phyloP scores from a whole-genome alignment of 2,329 filamentous ascomycete species.

The Botrytis pseudocinerea region DNA sequence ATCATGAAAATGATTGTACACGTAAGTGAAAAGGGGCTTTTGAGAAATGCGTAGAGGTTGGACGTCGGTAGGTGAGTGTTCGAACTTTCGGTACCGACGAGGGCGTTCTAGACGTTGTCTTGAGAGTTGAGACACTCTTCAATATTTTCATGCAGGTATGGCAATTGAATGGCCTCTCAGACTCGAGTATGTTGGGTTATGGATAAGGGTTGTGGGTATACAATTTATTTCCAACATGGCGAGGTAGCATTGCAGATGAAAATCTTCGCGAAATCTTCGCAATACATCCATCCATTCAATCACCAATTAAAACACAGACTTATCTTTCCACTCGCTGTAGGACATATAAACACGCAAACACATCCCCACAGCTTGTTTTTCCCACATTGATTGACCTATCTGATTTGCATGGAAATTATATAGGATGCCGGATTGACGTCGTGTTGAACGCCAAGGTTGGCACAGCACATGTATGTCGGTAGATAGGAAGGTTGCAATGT shows the following conservation, averaged over 20 bases:
- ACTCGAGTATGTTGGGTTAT: background rate
- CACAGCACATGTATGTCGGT: background rate
- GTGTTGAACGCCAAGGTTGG: background rate
- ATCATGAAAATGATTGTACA: background rate
- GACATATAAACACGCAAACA: background rate
- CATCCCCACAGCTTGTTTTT: background rate
- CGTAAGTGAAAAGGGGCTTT: background rate
- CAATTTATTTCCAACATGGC: background rate
- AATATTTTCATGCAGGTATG: background rate
- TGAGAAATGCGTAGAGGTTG: background rate
- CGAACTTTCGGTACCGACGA: background rate
- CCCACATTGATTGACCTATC: background rate
- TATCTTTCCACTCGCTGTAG: background rate
- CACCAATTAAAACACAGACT: background rate
- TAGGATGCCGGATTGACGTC: background rate
- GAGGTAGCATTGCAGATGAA: background rate
- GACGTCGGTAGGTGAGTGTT: background rate
- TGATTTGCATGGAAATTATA: background rate
- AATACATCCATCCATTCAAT: background rate
- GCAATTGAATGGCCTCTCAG: background rate
- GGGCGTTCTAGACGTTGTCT: background rate
- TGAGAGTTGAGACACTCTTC: background rate
- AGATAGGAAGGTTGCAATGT: background rate
- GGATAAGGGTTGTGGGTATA: background rate
- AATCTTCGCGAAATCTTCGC: background rate